phyloP scores from a whole-genome alignment of 495 filamentous ascomycete genomes.

The Penicillium chermesinum region DNA sequence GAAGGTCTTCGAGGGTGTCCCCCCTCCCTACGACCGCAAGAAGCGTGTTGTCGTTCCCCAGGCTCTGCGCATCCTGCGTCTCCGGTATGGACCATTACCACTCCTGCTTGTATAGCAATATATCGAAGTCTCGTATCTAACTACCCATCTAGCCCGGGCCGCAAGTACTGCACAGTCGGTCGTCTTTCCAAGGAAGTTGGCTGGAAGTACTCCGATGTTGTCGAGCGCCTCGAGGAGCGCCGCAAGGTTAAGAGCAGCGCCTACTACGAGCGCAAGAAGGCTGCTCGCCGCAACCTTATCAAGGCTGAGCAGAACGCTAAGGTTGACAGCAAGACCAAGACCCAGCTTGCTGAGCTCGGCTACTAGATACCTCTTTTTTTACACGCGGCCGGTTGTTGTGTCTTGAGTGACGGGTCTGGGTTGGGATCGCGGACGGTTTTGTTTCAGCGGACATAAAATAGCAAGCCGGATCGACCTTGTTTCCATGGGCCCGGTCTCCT shows the following conservation, averaged over 20 bases:
- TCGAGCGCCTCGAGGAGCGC: slow-evolving; percentile 95
- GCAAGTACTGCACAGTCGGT: slow-evolving; percentile 99
- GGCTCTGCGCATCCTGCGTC: slow-evolving; percentile 86
- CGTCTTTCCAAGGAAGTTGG: slow-evolving; percentile 97
- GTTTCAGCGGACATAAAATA: slow-evolving; percentile 41
- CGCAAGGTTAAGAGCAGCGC: slow-evolving; percentile 97
- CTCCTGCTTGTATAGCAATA: too few relatives aligned
- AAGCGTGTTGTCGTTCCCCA: slow-evolving; percentile 99
- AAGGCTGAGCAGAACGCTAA: slow-evolving; percentile 89
- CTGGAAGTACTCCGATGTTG: slow-evolving; percentile 99
- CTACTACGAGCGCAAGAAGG: slow-evolving; percentile 99
- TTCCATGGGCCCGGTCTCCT: slow-evolving; percentile 16
- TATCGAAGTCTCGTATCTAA: background rate
- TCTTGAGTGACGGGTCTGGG: slow-evolving; percentile 39
- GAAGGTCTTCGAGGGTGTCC: slow-evolving; percentile 99
- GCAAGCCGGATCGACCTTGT: slow-evolving; percentile 41
- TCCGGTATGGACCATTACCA: slow-evolving; percentile 45
- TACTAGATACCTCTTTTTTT: slow-evolving; percentile 55
- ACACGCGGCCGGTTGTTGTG: slow-evolving; percentile 44
- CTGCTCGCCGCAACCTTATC: slow-evolving; percentile 75
- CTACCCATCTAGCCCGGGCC: slow-evolving; percentile 56
- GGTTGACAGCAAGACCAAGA: slow-evolving; percentile 70
- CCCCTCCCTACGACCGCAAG: slow-evolving; percentile 98
- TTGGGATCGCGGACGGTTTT: slow-evolving; percentile 45
- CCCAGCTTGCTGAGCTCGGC: slow-evolving; percentile 64